Evolutionary conservation across 768 basidiomycete species (phyloP), one percentile per base, ranked within the genome.

Genomic region (Russula sp.): DNA sequence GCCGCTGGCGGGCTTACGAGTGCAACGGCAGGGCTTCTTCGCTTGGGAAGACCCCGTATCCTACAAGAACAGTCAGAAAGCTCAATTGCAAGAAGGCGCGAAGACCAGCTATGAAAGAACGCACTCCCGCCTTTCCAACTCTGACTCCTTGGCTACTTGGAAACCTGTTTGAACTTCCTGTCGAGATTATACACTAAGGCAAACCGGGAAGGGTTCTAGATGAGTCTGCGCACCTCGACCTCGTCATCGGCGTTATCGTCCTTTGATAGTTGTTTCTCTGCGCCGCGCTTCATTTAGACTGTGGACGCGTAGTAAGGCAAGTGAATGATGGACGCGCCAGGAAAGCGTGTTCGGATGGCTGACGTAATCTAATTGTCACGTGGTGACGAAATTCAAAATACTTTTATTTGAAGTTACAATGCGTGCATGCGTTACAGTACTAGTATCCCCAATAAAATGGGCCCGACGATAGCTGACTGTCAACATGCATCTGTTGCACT

Each of bases 211-310:
- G n/a, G 26, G 54, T 53, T 40, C 40, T 20, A 30, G 14, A 38
- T 16, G 51, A 42, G 14, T 26, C 13, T 0, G 55, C 70, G 30
- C 18, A 76, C 75, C 72, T 76, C 70, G n/a, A 74, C 70, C 13
- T 74, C 74, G 5, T 78, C 77, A 20, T 74, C 76, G 20, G 76
- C 77, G 52, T 79, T 78, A 30, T 75, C 78, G 63, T 86, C 86
- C 69, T 84, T 89, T 13, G 80, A 78, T 38, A 92, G 71, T 69
- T 92, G 87, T 65, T 76, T 82, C 57, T 91, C 90, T 72, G 90
- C 90, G 61, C 79, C 81, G 73, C 90, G 83, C 75, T 92, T 92
- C 87, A 90, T 87, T 69, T 54, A 20, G 18, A 13, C 26, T 62
- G 32, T 50, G 34, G 22, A 62, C 61, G 61, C 61, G 61, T 36